Evolutionary conservation across 2,329 filamentous ascomycete genomes (phyloP).

Genomic region (Didymella pomorum): DNA sequence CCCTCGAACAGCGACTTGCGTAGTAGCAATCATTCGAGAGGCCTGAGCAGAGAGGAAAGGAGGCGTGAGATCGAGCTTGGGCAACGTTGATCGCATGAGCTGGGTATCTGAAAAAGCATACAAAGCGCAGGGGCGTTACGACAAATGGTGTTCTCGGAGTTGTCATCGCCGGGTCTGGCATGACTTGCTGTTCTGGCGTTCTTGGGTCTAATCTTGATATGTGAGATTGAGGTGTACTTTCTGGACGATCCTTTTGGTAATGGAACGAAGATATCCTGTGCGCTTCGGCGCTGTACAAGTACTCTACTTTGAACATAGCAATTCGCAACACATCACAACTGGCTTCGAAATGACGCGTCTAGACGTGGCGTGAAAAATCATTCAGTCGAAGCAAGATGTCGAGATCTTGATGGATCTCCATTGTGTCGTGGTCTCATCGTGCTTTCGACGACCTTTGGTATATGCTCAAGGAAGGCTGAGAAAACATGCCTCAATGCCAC

Average conservation of each 20-base stretch:
- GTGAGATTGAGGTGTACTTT: not conserved
- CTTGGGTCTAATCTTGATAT: not conserved
- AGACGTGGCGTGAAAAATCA: not conserved
- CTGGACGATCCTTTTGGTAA: slow-evolving; percentile 4
- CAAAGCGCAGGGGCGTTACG: slow-evolving; percentile 24
- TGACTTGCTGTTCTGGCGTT: not conserved
- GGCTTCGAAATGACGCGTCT: not conserved
- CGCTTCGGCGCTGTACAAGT: slow-evolving; percentile 20
- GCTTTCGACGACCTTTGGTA: not conserved
- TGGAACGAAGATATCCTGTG: slow-evolving; percentile 18
- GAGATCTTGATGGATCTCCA: not conserved
- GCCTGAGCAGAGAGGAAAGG: slow-evolving; percentile 50
- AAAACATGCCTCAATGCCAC: not conserved
- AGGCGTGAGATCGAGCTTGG: slow-evolving; percentile 54
- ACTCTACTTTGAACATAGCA: slow-evolving; percentile 12
- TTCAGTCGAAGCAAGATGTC: not conserved
- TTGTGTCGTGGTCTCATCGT: not conserved
- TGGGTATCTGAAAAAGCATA: slow-evolving; percentile 8
- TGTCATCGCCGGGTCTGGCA: slow-evolving; percentile 7
- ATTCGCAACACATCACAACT: not conserved
- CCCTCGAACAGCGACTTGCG: slow-evolving; percentile 34
- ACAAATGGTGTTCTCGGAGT: slow-evolving; percentile 21
- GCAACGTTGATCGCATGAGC: slow-evolving; percentile 12
- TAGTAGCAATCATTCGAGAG: slow-evolving; percentile 45
- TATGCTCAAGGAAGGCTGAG: not conserved